A percentile compares a stretch with the other conserved stretches of the same genome.
phyloP scores from a whole-genome alignment of 495 filamentous ascomycete genomes.

The Hyaloscypha hepaticicola region DNA sequence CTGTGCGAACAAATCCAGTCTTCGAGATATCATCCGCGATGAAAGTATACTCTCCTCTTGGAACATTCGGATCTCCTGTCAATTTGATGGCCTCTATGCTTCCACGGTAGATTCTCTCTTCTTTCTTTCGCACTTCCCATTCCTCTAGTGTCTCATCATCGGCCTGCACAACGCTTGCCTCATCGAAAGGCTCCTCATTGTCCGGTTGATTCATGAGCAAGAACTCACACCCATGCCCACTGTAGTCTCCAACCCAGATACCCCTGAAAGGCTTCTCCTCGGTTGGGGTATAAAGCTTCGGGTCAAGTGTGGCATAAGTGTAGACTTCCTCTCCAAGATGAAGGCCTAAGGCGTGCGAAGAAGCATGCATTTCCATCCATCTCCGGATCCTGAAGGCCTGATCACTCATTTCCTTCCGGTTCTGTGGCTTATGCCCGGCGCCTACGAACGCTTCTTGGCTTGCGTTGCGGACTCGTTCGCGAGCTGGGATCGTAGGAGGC shows the following conservation, averaged over 20 bases:
- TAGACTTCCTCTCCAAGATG: constrained; percentile 63
- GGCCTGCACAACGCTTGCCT: constrained; percentile 29
- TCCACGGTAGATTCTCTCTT: constrained; percentile 51
- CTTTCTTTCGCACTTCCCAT: constrained; percentile 38
- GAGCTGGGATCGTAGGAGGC: constrained; percentile 64
- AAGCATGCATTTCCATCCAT: constrained; percentile 47
- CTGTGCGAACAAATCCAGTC: constrained; percentile 52
- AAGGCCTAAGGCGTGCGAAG: constrained; percentile 31
- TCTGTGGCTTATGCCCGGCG: constrained; percentile 41
- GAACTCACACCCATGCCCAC: constrained; percentile 86
- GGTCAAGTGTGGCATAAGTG: constrained; percentile 76
- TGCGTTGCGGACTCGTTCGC: constrained; percentile 51
- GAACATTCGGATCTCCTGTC: constrained; percentile 87
- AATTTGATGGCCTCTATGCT: constrained; percentile 80
- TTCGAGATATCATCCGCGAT: constrained; percentile 71
- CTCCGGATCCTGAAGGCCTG: constrained; percentile 68
- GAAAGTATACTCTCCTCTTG: constrained; percentile 80
- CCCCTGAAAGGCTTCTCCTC: constrained; percentile 78
- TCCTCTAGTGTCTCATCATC: constrained; percentile 41
- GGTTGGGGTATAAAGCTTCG: constrained; percentile 72
- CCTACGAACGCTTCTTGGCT: constrained; percentile 38
- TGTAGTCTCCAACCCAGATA: constrained; percentile 91
- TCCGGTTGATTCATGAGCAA: constrained; percentile 74
- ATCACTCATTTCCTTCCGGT: constrained; percentile 55
- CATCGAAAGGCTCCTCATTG: constrained; percentile 34